phyloP scores from a whole-genome alignment of 2,329 filamentous ascomycete genomes.

The Diaporthe sp. region DNA sequence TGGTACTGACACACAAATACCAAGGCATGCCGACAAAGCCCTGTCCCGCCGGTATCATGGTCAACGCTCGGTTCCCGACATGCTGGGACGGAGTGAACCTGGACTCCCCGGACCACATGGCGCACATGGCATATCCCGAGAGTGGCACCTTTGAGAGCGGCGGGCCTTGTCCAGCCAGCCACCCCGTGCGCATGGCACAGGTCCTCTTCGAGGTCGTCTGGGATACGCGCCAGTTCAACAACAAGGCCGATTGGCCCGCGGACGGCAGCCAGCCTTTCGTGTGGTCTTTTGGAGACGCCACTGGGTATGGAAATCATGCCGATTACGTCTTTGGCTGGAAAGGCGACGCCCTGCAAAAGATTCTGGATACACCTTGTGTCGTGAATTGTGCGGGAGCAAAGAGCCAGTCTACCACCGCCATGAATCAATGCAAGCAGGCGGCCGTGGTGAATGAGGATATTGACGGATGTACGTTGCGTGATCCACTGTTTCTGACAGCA shows the following conservation, averaged over 20 bases:
- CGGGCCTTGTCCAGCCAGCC: constrained; percentile 47
- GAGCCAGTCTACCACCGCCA: constrained; percentile 45
- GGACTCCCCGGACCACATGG: constrained; percentile 48
- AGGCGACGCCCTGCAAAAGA: constrained; percentile 46
- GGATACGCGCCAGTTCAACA: constrained; percentile 53
- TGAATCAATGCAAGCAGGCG: constrained; percentile 43
- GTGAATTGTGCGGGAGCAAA: constrained; percentile 45
- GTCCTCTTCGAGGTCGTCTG: constrained; percentile 58
- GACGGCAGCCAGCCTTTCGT: constrained; percentile 49
- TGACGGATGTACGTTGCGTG: constrained; percentile 45
- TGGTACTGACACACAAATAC: not conserved
- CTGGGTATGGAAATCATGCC: constrained; percentile 50
- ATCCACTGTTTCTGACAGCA: not conserved
- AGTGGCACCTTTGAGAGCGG: constrained; percentile 29
- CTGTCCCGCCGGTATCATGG: constrained; percentile 52
- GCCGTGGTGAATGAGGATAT: constrained; percentile 45
- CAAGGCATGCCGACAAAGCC: constrained; percentile 47
- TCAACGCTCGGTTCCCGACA: constrained; percentile 44
- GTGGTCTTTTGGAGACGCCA: constrained; percentile 47
- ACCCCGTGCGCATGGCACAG: constrained; percentile 51
- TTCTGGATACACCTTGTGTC: constrained; percentile 43
- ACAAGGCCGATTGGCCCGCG: constrained; percentile 49
- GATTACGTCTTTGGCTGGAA: constrained; percentile 51
- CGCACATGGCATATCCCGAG: constrained; percentile 48
- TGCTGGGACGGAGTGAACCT: constrained; percentile 49